Evolutionary conservation across 495 filamentous ascomycete species (phyloP), one percentile per base, ranked within the genome.

Genomic region (Lepraria neglecta): DNA sequence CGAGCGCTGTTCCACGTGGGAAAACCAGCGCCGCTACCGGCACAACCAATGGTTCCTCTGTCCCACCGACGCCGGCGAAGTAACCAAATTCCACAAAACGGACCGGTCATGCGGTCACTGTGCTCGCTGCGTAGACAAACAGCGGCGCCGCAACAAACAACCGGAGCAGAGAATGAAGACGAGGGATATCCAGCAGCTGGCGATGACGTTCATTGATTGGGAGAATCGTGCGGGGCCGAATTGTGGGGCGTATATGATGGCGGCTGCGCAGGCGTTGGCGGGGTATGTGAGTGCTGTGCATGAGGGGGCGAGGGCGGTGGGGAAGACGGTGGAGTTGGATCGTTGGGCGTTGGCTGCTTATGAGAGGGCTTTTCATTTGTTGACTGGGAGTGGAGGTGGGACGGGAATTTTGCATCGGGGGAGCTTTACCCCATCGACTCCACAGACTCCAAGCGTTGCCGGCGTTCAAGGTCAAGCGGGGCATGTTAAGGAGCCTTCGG

Each of bases 1-100:
- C 48, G 48, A 52, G 48, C 48, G 48, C 48, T 52, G 48, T 12
- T 24, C 48, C 28, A 15, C 48, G 27, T 52, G 48, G 48, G 48
- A 52, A 52, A 31, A 28, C 10, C 27, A 52, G n/a, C 28, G 27
- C 48, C 48, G 48, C 31, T 31, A 31, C 15, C 48, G 48, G 21
- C 31, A 52, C 48, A 52, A 52, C 48, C 28, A 52, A 52, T 52
- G 48, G 48, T 31, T 52, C 15, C 48, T 52, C 15, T 52, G 48
- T 24, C 48, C 48, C 27, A n/a, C 48, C 2, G 15, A 19, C 15
- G 24, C 12, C 6, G 48, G 48, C 28, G 48, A 52, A 52, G 27
- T 31, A 7, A 52, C 48, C 15, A 52, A 17, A 14, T 31, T 31
- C 27, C 48, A 52, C 15, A 28, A 31, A 6, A 52, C 31, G 48